Conservation (phyloP, 352 stramenopile genomes). For the Phytophthora fragariaefolia region DNA sequence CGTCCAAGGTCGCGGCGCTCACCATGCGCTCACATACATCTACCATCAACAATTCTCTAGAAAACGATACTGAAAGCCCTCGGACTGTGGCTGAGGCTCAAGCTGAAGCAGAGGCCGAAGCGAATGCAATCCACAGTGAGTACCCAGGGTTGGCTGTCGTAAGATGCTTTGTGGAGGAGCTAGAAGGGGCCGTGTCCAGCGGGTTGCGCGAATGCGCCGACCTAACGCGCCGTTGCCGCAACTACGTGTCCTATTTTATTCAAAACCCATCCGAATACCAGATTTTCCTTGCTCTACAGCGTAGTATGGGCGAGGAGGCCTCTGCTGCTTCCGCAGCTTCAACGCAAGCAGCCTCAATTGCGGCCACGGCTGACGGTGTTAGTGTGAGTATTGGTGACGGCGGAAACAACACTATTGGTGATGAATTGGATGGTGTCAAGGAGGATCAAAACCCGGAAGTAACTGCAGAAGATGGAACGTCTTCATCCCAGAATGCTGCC, state of each 20-base stretch:
- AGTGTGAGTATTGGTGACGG: slow-evolving; percentile 37
- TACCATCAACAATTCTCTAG: slow-evolving; percentile 24
- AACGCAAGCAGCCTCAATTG: slow-evolving; percentile 28
- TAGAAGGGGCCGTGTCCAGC: slow-evolving; percentile 61
- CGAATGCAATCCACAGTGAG: slow-evolving; percentile 63
- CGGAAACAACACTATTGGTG: slow-evolving; percentile 18
- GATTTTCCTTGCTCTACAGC: slow-evolving; percentile 79
- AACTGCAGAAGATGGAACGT: slow-evolving; percentile 17
- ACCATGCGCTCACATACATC: slow-evolving; percentile 59
- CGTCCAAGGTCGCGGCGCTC: slow-evolving; percentile 71
- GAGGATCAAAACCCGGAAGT: slow-evolving; percentile 16
- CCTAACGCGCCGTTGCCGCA: slow-evolving; percentile 68
- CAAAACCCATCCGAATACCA: slow-evolving; percentile 87
- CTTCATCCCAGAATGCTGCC: slow-evolving; percentile 5
- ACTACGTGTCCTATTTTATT: slow-evolving; percentile 87
- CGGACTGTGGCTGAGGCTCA: slow-evolving; percentile 24
- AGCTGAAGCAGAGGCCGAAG: slow-evolving; percentile 35
- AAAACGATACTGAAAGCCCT: slow-evolving; percentile 37
- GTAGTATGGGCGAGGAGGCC: slow-evolving; percentile 59
- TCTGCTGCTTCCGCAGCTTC: slow-evolving; percentile 28
- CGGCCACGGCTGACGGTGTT: slow-evolving; percentile 32
- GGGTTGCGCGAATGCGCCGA: slow-evolving; percentile 66
- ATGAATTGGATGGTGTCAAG: slow-evolving; percentile 29
- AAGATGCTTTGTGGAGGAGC: slow-evolving; percentile 71
- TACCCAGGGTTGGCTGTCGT: slow-evolving; percentile 71